These are phyloP conservation scores for Arctium lappa DNA, from an alignment of 129 eudicot species.

Conservation along the genomic window DNA sequence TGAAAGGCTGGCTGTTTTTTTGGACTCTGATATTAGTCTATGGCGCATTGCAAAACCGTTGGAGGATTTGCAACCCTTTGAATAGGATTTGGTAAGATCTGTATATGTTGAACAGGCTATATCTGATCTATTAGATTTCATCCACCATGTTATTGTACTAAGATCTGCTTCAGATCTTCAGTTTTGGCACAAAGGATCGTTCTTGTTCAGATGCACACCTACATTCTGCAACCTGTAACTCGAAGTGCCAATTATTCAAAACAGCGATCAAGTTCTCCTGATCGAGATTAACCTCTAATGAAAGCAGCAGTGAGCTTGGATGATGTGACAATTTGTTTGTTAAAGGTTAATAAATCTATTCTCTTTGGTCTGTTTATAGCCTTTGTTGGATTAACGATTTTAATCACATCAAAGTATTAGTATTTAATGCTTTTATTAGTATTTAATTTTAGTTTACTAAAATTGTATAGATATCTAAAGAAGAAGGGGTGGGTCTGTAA, in stretches of 20 bases:
- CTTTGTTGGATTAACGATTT: background rate
- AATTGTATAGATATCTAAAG: too few relatives aligned
- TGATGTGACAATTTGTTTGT: conserved; percentile 87
- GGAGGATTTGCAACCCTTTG: conserved; percentile 75
- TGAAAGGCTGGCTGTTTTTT: conserved; percentile 78
- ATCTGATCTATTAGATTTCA: conserved; percentile 14
- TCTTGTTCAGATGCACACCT: background rate
- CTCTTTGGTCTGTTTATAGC: conserved; percentile 8
- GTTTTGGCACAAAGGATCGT: conserved; percentile 61
- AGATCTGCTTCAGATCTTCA: conserved; percentile 62
- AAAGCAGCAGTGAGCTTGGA: conserved; percentile 75
- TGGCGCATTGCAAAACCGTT: conserved; percentile 79
- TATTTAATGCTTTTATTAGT: too few relatives aligned
- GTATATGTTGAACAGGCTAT: background rate
- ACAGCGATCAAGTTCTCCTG: conserved; percentile 20
- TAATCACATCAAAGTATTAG: too few relatives aligned
- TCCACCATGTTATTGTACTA: conserved; percentile 11
- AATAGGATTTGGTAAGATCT: too few relatives aligned
- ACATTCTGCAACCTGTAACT: too few relatives aligned
- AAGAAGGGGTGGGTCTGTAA: too few relatives aligned
- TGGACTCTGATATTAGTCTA: conserved; percentile 82
- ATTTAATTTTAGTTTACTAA: too few relatives aligned
- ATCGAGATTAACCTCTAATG: conserved; percentile 64
- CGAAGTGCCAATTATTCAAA: too few relatives aligned
- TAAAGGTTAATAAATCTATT: conserved; percentile 54